Conservation (phyloP, 116 monocot species). For the Dioscorea cayenensis region DNA sequence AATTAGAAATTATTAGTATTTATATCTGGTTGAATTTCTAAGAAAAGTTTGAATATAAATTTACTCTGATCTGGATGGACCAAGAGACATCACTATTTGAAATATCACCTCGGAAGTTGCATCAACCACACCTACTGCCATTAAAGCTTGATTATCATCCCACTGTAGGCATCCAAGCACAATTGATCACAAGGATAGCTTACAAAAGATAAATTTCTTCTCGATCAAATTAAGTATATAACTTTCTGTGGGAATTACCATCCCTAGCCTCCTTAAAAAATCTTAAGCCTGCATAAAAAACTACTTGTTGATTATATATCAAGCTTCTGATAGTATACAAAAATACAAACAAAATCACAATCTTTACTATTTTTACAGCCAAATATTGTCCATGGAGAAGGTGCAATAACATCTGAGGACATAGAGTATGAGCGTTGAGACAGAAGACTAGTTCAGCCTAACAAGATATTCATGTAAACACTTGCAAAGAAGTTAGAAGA, state of each 20-base stretch:
- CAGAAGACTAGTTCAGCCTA: slow-evolving; percentile 48
- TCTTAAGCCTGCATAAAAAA: slow-evolving; percentile 31
- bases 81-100: slow-evolving; percentile 54
- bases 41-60: background rate
- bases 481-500: too few relatives aligned
- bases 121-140: slow-evolving; percentile 65
- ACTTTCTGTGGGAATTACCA: slow-evolving; percentile 30
- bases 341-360: background rate
- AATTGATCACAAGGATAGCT: background rate
- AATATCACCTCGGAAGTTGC: slow-evolving; percentile 46
- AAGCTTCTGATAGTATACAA: background rate
- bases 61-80: slow-evolving; percentile 65
- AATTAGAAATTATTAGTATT: background rate
- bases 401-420: slow-evolving; percentile 48
- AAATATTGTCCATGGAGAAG: slow-evolving; percentile 54
- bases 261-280: slow-evolving; percentile 52
- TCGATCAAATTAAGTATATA: slow-evolving; percentile 7
- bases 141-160: slow-evolving; percentile 64
- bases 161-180: slow-evolving; percentile 23
- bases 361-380: slow-evolving; percentile 52
- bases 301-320: background rate
- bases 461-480: background rate
- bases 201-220: too few relatives aligned
- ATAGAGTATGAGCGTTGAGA: slow-evolving; percentile 22
- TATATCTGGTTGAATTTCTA: too few relatives aligned